Base-by-base conservation (phyloP, 1,139 yeast genomes). In the Geotrichum europaeum region DNA sequence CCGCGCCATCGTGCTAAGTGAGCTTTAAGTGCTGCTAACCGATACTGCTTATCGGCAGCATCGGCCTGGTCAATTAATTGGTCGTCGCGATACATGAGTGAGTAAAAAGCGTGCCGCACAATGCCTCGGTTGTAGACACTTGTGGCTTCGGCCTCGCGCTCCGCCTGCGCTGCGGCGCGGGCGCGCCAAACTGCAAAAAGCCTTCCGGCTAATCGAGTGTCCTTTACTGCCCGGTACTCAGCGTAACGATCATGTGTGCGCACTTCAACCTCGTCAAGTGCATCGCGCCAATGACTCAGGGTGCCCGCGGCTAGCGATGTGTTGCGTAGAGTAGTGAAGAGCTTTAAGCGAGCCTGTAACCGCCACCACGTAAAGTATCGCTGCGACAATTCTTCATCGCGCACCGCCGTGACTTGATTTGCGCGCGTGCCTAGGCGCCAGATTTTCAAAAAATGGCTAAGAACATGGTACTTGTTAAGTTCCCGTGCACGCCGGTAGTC, bases 401-500 rank as follows among this genome's bases (percentile, higher is more conserved):
- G 49, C 13, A 49, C 40, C 4, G 55, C 24, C 1, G 34, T 43
- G 4, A 60, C 40, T 13, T 45, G 32, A 7, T 47, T 52, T 5
- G 52, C 45, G 5, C 58, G 34, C 13, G 55, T 40, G 12, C 40
- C 18, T 5, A 60, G 25, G 2, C 59, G 51, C 63, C 63, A 60
- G 5, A 20, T 24, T 28, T 55, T 56, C 24, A 60, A 55, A 18
- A 28, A 24, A 24, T 53, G 53, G 30, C 51, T 28, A 20, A 56
- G 49, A 6, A 34, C 25, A 51, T 53, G 52, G 50, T 47, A 51
- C 32, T 47, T 53, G 4, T 60, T 36, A 24, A 57, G 55, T n/a
- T 50, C 43, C 4, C 63, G 58, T 4, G 60, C 58, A 25, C 53
- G 56, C 15, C 51, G 40, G 12, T 47, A 12, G 25, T 57, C 56